These are phyloP conservation scores for Penicillium mononematosum DNA, from an alignment of 495 filamentous ascomycete genomes.

Conservation along the genomic window DNA sequence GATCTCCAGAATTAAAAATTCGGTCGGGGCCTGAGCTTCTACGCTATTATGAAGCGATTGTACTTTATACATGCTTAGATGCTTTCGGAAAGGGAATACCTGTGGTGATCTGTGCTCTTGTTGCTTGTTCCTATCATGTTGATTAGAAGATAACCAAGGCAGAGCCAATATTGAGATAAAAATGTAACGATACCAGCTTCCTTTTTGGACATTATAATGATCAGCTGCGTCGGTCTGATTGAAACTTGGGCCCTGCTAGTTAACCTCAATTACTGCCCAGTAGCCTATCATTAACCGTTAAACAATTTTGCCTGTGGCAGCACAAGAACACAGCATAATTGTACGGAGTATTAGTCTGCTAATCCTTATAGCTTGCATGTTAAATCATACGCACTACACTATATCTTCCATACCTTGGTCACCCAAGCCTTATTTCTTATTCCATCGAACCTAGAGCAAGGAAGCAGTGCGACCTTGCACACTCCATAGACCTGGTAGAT, in stretches of 20 bases:
- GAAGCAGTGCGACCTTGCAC: conserved; percentile 18
- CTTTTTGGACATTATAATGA: not conserved
- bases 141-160: not conserved
- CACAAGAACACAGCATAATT: conserved; percentile 5
- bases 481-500: conserved; percentile 25
- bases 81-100: not conserved
- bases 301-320: conserved; percentile 4
- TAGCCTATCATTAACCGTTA: conserved; percentile 9
- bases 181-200: not conserved
- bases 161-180: conserved; percentile 3
- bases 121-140: conserved; percentile 7
- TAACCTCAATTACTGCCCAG: conserved; percentile 11
- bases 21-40: conserved; percentile 6
- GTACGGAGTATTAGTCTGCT: conserved; percentile 2
- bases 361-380: conserved; percentile 2
- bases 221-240: conserved; percentile 12
- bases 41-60: not conserved
- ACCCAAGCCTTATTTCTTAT: conserved; percentile 3
- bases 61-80: conserved; percentile 2
- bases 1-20: conserved; percentile 5
- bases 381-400: not conserved
- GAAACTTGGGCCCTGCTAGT: conserved; percentile 12
- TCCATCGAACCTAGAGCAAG: not conserved
- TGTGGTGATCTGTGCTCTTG: conserved; percentile 2
- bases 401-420: not conserved